Evolutionary conservation across 2,329 filamentous ascomycete genomes (phyloP).

Genomic region (Blumeria graminis): DNA sequence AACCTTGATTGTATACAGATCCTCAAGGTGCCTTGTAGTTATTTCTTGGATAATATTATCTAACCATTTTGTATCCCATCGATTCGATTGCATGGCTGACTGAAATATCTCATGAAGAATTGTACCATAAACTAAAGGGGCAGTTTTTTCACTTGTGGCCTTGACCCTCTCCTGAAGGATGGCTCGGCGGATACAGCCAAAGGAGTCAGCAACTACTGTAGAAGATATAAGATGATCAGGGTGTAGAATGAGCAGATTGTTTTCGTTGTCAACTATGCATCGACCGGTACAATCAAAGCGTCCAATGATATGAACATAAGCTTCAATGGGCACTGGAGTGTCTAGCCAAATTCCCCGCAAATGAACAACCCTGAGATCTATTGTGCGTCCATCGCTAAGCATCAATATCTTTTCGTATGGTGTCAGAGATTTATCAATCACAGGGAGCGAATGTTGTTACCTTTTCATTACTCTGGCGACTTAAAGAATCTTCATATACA

Average conservation of each 20-base stretch:
- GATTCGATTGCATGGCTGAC: conserved; percentile 59
- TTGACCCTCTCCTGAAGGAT: conserved; percentile 91
- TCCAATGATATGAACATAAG: conserved; percentile 72
- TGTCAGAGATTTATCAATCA: background rate
- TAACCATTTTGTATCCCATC: conserved; percentile 52
- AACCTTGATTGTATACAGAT: conserved; percentile 69
- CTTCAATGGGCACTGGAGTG: conserved; percentile 47
- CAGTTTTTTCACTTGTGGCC: conserved; percentile 55
- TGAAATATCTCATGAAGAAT: conserved; percentile 93
- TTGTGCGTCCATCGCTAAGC: conserved; percentile 56
- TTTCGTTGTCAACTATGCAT: conserved; percentile 60
- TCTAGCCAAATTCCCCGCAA: conserved; percentile 74
- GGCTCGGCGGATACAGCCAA: conserved; percentile 70
- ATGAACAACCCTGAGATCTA: conserved; percentile 40
- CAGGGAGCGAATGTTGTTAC: conserved; percentile 21
- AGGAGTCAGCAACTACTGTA: conserved; percentile 90
- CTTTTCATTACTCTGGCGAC: conserved; percentile 42
- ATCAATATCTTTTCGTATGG: conserved; percentile 37
- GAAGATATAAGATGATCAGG: conserved; percentile 89
- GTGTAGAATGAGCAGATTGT: conserved; percentile 73
- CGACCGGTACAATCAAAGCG: conserved; percentile 43
- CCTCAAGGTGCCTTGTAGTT: conserved; percentile 60
- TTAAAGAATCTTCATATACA: conserved; percentile 39
- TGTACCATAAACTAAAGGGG: conserved; percentile 73
- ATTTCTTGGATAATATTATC: conserved; percentile 39